Evolutionary conservation across 1,139 yeast species (phyloP).

Genomic region (Candida sp.): DNA sequence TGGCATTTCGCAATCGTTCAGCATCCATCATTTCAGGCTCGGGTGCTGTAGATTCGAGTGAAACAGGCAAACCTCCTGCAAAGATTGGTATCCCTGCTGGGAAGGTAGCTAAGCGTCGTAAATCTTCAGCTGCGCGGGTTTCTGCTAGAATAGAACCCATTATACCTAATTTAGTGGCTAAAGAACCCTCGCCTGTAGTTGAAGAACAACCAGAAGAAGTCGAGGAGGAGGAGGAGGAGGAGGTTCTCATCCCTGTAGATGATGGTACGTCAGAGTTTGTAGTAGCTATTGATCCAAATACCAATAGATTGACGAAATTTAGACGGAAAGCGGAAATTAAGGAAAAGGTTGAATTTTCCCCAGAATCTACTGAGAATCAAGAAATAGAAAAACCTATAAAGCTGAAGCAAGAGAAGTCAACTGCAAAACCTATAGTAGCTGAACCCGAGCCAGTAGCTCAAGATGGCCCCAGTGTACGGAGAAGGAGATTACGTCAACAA

Average conservation of each 20-base stretch:
- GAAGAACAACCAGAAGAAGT: slow-evolving; percentile 1
- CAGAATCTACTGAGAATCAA: background rate
- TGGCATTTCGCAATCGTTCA: slow-evolving; percentile 23
- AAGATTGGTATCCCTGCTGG: slow-evolving; percentile 36
- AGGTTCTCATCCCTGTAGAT: slow-evolving; percentile 7
- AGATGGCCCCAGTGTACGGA: background rate
- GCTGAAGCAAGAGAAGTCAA: background rate
- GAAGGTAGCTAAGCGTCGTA: slow-evolving; percentile 27
- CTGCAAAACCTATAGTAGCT: background rate
- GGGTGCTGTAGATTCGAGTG: slow-evolving; percentile 8
- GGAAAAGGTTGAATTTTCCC: background rate
- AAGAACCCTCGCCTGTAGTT: slow-evolving; percentile 4
- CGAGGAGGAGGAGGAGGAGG: slow-evolving; percentile 1
- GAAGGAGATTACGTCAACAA: background rate
- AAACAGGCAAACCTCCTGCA: slow-evolving; percentile 21
- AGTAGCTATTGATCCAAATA: slow-evolving; percentile 32
- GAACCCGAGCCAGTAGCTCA: background rate
- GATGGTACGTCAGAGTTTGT: slow-evolving; percentile 16
- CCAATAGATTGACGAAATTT: slow-evolving; percentile 23
- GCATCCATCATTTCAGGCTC: slow-evolving; percentile 23
- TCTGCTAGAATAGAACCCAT: background rate
- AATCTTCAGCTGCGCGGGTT: slow-evolving; percentile 17
- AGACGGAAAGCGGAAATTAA: slow-evolving; percentile 8
- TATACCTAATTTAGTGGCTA: slow-evolving; percentile 2
- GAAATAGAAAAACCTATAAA: background rate